Evolutionary conservation across 495 filamentous ascomycete species (phyloP), one percentile per base, ranked within the genome.

Genomic region (Trichocladium uniseriatum): DNA sequence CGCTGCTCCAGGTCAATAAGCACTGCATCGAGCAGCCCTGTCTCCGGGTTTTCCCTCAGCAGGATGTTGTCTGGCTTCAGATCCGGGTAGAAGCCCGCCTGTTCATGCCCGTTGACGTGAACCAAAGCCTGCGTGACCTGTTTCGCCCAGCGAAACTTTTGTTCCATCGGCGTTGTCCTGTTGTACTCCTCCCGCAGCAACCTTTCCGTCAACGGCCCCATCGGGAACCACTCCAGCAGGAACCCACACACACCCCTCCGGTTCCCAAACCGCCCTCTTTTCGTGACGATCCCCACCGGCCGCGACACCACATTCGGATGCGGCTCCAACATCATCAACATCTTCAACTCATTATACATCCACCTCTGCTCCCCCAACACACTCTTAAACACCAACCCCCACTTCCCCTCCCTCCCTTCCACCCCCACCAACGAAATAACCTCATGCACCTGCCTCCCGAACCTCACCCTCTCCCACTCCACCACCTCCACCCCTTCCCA

Each of bases 321-420:
- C 2, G 53, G 43, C 0, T 19, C 16, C 9, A 68, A 28, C 4
- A 52, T 49, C 0, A 68, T 53, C 1, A 69, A 53, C 34, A 59
- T 60, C 43, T 66, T 66, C n/a, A 70, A 59, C 48, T 70, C 67
- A 43, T 68, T 59, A 53, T 70, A 70, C 38, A 70, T 45, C 45
- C 62, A 60, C 45, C 58, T 43, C 24, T 57, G 53, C 20, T 63
- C 62, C 13, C 57, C 39, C 20, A 60, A 55, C 45, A 72, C 51
- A 1, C 64, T 60, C 43, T 73, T 73, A 62, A 73, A 69, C 29
- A 67, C 55, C 38, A 57, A 32, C 5, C 27, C 36, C 37, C 35
- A 54, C 48, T 43, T 41, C 2, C 22, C 43, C 9, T 5, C 34
- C 0, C 9, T 14, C 14, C 45, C 44, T 28, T 39, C 29, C 1